These are phyloP conservation scores for Psophocarpus tetragonolobus DNA, from an alignment of 306 rosid genomes.

Conservation along the genomic window DNA sequence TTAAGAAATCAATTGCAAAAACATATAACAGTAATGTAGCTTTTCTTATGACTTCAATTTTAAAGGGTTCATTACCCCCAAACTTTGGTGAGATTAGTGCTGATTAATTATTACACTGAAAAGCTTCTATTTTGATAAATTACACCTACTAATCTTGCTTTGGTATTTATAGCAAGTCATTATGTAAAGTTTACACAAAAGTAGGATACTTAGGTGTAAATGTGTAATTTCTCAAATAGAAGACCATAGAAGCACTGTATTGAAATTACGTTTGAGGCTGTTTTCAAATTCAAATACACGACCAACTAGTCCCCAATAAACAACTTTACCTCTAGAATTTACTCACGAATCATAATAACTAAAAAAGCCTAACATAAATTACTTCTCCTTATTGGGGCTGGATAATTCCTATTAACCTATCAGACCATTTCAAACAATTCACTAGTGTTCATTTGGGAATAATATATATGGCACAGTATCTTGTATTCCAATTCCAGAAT, in stretches of 20 bases:
- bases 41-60: not conserved
- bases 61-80: not conserved
- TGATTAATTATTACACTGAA: not conserved
- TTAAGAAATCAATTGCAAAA: constrained; percentile 7
- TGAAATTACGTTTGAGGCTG: too few species aligned
- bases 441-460: not conserved
- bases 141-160: not conserved
- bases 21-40: not conserved
- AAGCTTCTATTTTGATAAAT: not conserved
- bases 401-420: not conserved
- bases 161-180: not conserved
- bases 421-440: constrained; percentile 1
- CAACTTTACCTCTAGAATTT: too few species aligned
- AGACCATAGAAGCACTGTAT: too few species aligned
- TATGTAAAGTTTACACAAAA: not conserved
- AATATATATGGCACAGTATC: not conserved
- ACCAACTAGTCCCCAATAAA: too few species aligned
- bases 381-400: not conserved
- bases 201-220: not conserved
- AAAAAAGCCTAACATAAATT: constrained; percentile 3
- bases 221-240: not conserved
- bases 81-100: not conserved
- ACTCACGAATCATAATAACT: too few species aligned
- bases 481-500: constrained; percentile 8
- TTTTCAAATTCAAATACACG: too few species aligned